These are phyloP conservation scores for Stachybotrys chartarum DNA, from an alignment of 2,329 filamentous ascomycete genomes.

Conservation along the genomic window DNA sequence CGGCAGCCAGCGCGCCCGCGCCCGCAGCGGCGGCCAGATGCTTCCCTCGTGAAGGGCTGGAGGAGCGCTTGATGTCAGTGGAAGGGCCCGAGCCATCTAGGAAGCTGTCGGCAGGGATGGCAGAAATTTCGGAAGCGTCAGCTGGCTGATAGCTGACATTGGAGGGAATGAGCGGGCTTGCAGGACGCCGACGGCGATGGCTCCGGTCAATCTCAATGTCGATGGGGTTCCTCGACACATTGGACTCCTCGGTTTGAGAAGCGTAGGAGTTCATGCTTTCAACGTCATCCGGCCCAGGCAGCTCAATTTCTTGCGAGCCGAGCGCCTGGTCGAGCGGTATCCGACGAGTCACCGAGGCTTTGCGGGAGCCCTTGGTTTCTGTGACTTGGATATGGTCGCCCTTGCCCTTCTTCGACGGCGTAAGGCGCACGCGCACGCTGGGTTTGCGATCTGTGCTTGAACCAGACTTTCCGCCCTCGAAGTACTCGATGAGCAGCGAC, in stretches of 20 bases:
- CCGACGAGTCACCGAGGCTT: constrained; percentile 48
- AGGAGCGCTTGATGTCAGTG: constrained; percentile 30
- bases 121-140: constrained; percentile 77
- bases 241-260: constrained; percentile 73
- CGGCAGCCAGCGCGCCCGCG: constrained; percentile 25
- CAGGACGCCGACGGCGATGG: constrained; percentile 51
- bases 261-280: constrained; percentile 66
- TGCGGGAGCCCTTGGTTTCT: constrained; percentile 66
- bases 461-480: constrained; percentile 67
- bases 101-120: constrained; percentile 58
- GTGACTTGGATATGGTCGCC: constrained; percentile 83
- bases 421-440: constrained; percentile 73
- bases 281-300: constrained; percentile 50
- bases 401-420: constrained; percentile 63
- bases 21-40: constrained; percentile 29
- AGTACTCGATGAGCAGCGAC: constrained; percentile 90
- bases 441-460: constrained; percentile 62
- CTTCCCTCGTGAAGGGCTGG: constrained; percentile 33
- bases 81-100: constrained; percentile 48
- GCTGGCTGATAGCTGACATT: constrained; percentile 54
- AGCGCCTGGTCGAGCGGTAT: constrained; percentile 43
- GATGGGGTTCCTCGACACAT: constrained; percentile 67
- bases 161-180: constrained; percentile 60
- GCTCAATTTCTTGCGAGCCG: constrained; percentile 34
- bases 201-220: constrained; percentile 79